These are phyloP conservation scores for Cornus kousa DNA, from an alignment of 148 eudicot species.

Conservation along the genomic window DNA sequence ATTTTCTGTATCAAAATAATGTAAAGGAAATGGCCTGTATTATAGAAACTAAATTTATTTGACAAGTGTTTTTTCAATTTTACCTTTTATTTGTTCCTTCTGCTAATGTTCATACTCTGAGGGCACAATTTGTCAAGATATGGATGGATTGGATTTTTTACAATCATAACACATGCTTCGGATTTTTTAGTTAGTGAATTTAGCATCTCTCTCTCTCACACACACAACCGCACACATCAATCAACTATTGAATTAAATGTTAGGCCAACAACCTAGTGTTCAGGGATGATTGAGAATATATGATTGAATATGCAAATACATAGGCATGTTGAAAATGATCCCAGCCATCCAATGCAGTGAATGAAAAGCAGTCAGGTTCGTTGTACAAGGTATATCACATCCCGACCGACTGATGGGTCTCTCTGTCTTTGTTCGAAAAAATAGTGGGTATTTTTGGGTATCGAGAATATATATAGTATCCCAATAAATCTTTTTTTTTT, in stretches of 20 bases:
- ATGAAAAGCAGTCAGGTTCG: background rate
- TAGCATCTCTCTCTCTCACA: background rate
- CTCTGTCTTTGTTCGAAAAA: too few species aligned
- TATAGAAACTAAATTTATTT: background rate
- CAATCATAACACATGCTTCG: too few species aligned
- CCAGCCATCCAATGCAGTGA: background rate
- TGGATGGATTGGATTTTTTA: too few species aligned
- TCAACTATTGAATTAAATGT: conserved; percentile 22
- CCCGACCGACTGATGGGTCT: too few species aligned
- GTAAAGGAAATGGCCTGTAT: background rate
- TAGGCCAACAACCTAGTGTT: conserved; percentile 50
- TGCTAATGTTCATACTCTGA: too few species aligned
- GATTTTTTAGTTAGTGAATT: background rate
- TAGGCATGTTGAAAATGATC: background rate
- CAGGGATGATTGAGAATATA: background rate
- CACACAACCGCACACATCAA: background rate
- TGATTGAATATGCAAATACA: background rate
- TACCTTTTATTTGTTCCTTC: too few species aligned
- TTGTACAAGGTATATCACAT: background rate
- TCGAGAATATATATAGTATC: too few species aligned
- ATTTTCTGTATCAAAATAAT: background rate
- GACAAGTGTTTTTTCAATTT: too few species aligned
- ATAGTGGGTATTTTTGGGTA: too few species aligned
- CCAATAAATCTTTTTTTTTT: too few species aligned
- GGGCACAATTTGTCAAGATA: too few species aligned